Evolutionary conservation across 768 basidiomycete genomes (phyloP).

Genomic region (Lactarius vividus): DNA sequence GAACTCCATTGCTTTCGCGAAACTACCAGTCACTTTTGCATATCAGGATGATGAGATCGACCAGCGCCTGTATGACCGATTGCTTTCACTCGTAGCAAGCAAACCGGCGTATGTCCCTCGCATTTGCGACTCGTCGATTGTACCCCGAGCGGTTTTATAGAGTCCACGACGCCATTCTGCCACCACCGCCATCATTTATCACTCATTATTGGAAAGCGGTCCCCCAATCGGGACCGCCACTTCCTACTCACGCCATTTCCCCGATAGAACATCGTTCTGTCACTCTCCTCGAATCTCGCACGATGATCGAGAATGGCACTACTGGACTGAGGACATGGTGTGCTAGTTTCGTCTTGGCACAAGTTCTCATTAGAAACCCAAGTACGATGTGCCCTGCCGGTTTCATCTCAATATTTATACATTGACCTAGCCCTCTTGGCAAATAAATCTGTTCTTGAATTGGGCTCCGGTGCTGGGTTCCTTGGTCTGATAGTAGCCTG

Average conservation of each 20-base stretch:
- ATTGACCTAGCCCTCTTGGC: slow-evolving; percentile 41
- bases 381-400: slow-evolving; percentile 38
- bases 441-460: slow-evolving; percentile 56
- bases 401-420: neutral
- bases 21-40: slow-evolving; percentile 21
- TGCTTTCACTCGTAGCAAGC: slow-evolving; percentile 45
- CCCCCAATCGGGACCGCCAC: neutral
- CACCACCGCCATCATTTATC: slow-evolving; percentile 55
- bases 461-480: slow-evolving; percentile 77
- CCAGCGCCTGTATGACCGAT: slow-evolving; percentile 59
- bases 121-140: slow-evolving; percentile 29
- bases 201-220: slow-evolving; percentile 59
- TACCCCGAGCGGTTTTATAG: slow-evolving; percentile 26
- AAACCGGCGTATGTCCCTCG: slow-evolving; percentile 34
- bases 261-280: slow-evolving; percentile 38
- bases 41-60: slow-evolving; percentile 61
- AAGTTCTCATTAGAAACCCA: slow-evolving; percentile 56
- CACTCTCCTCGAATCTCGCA: slow-evolving; percentile 72
- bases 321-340: slow-evolving; percentile 81
- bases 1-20: slow-evolving; percentile 5
- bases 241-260: neutral
- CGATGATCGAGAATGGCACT: slow-evolving; percentile 70
- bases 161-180: slow-evolving; percentile 26
- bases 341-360: slow-evolving; percentile 63
- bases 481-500: slow-evolving; percentile 61